These are phyloP conservation scores for Hanseniaspora meyeri DNA, from an alignment of 805 yeast species.

Conservation along the genomic window DNA sequence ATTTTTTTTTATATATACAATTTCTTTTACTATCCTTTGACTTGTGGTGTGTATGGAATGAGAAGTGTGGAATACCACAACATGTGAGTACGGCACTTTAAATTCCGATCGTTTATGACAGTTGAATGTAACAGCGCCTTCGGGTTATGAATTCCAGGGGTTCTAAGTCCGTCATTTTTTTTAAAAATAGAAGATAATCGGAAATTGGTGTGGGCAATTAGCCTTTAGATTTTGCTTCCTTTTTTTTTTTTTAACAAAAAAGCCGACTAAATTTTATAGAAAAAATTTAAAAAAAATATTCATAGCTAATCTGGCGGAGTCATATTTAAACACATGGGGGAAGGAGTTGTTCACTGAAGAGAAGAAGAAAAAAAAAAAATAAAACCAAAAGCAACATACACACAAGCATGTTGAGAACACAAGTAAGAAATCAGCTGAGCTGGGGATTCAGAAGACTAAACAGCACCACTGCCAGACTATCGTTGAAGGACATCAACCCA, in stretches of 20 bases:
- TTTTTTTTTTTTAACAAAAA: too few relatives aligned
- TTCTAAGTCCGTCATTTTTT: too few relatives aligned
- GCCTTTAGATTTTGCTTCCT: too few relatives aligned
- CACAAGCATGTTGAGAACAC: slow-evolving; percentile 9
- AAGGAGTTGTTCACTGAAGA: too few relatives aligned
- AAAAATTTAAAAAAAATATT: too few relatives aligned
- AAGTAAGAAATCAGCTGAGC: background rate
- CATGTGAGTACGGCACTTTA: background rate
- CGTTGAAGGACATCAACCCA: slow-evolving; percentile 50
- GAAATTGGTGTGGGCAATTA: too few relatives aligned
- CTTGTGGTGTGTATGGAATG: background rate
- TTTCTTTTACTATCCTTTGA: background rate
- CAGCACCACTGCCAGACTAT: slow-evolving; percentile 25
- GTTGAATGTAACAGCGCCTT: background rate
- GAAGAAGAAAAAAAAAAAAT: background rate
- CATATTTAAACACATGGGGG: too few relatives aligned
- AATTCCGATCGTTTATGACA: background rate
- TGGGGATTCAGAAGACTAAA: slow-evolving; percentile 3
- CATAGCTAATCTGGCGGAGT: too few relatives aligned
- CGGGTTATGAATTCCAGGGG: background rate
- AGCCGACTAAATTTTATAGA: too few relatives aligned
- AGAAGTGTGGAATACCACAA: too few relatives aligned
- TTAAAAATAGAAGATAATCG: too few relatives aligned
- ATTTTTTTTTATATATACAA: background rate
- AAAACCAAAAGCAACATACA: background rate